A percentile compares a stretch with the other conserved stretches of the same genome.
Conservation (phyloP, 805 yeast species). For the Saccharomycopsis javanensis region DNA sequence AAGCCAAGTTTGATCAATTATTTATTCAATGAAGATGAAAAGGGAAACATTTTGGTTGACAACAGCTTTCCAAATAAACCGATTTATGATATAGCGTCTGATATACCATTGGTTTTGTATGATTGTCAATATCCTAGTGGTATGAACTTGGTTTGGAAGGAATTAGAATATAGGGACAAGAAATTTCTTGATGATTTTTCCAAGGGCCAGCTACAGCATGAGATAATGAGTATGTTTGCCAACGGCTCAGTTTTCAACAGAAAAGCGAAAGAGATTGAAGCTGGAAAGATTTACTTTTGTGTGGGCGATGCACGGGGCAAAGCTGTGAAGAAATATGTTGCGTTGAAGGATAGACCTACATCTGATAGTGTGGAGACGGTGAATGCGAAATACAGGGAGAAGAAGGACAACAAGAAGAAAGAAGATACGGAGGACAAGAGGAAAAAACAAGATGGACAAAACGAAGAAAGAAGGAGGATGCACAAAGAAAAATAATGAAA, state of each 20-base stretch:
- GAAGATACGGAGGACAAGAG: neutral
- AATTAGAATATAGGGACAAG: conserved; percentile 21
- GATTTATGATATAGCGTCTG: conserved; percentile 79
- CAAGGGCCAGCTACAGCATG: neutral
- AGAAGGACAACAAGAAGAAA: conserved; percentile 22
- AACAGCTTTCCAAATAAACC: conserved; percentile 51
- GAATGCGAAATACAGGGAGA: conserved; percentile 52
- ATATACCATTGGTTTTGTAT: conserved; percentile 74
- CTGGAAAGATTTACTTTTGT: conserved; percentile 33
- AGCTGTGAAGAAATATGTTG: conserved; percentile 45
- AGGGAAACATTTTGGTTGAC: conserved; percentile 10
- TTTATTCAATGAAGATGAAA: conserved; percentile 45
- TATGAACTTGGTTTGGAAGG: conserved; percentile 48
- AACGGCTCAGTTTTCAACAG: conserved; percentile 20
- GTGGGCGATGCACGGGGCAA: conserved; percentile 75
- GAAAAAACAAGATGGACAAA: neutral
- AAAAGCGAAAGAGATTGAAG: conserved; percentile 12
- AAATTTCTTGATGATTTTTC: conserved; percentile 1
- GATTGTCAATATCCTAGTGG: conserved; percentile 68
- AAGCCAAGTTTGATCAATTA: conserved; percentile 43
- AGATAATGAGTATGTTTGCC: conserved; percentile 17
- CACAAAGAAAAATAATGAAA: too few relatives aligned
- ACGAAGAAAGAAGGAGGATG: neutral
- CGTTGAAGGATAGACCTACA: conserved; percentile 44
- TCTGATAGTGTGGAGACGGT: conserved; percentile 59